Conservation (phyloP, 345 rosid species). For the Melastoma malabathricum region DNA sequence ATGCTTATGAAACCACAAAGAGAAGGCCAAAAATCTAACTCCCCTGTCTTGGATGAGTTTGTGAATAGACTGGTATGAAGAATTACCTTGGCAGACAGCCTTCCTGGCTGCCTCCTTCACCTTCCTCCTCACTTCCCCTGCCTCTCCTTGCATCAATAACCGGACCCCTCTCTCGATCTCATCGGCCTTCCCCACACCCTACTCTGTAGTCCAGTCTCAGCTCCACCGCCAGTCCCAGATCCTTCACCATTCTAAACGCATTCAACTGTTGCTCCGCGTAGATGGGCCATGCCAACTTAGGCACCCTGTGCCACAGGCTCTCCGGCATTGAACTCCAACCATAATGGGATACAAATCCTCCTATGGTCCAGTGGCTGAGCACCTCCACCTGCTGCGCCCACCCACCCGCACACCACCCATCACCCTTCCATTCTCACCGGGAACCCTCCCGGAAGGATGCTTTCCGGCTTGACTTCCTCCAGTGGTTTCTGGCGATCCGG, state of each 20-base stretch:
- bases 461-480: no score
- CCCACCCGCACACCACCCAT: conserved; percentile 28
- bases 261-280: conserved; percentile 43
- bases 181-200: conserved; percentile 15
- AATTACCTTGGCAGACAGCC: conserved; percentile 19
- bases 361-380: conserved; percentile 18
- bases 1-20: no score
- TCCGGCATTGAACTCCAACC: conserved; percentile 45
- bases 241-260: conserved; percentile 32
- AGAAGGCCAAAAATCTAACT: no score
- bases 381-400: conserved; percentile 36
- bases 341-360: conserved; percentile 36
- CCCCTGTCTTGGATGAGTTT: conserved; percentile 13
- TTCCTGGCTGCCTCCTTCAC: conserved; percentile 18
- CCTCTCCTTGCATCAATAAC: conserved; percentile 16
- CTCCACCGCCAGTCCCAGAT: conserved; percentile 23
- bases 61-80: conserved; percentile 20
- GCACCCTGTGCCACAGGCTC: conserved; percentile 39
- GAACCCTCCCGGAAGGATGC: conserved; percentile 20
- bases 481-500: conserved; percentile 5
- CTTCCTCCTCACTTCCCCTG: conserved; percentile 11
- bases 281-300: conserved; percentile 34
- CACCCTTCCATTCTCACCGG: conserved; percentile 11
- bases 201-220: conserved; percentile 19
- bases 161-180: conserved; percentile 22